phyloP scores from a whole-genome alignment of 2,329 filamentous ascomycete species.

The Aspergillus nomiae region DNA sequence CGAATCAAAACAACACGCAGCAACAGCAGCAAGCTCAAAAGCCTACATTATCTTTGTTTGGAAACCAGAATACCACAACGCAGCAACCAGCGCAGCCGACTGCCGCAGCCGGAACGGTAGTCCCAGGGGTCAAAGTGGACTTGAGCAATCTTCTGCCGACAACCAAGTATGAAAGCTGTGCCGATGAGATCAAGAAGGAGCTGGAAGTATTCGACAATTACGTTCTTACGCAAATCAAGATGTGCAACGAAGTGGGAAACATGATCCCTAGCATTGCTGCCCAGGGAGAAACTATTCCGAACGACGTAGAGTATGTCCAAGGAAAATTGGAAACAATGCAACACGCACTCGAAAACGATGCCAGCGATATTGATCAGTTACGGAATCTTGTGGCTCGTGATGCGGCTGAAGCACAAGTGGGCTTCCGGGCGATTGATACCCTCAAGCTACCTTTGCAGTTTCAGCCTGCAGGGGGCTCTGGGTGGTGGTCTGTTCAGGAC shows the following conservation, averaged over 20 bases:
- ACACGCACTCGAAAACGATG: constrained; percentile 64
- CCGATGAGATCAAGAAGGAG: constrained; percentile 75
- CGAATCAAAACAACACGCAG: constrained; percentile 27
- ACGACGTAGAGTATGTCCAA: constrained; percentile 65
- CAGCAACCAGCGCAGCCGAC: constrained; percentile 37
- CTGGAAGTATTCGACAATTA: constrained; percentile 77
- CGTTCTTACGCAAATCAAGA: constrained; percentile 75
- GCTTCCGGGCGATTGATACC: constrained; percentile 74
- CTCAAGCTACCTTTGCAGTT: constrained; percentile 69
- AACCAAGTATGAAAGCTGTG: constrained; percentile 88
- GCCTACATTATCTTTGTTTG: constrained; percentile 43
- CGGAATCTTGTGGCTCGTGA: constrained; percentile 65
- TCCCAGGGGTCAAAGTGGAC: constrained; percentile 77
- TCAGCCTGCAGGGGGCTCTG: constrained; percentile 50
- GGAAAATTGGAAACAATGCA: constrained; percentile 65
- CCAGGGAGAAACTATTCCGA: constrained; percentile 65
- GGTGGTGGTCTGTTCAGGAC: constrained; percentile 44
- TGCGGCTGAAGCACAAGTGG: constrained; percentile 68
- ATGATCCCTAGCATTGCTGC: constrained; percentile 65
- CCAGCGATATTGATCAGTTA: constrained; percentile 59
- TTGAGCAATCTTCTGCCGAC: constrained; percentile 77
- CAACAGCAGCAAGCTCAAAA: constrained; percentile 52
- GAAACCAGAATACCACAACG: constrained; percentile 32
- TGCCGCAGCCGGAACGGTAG: constrained; percentile 38
- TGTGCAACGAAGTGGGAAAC: constrained; percentile 74